phyloP scores from a whole-genome alignment of 352 stramenopile species.

The Pythium pectinolyticum region DNA sequence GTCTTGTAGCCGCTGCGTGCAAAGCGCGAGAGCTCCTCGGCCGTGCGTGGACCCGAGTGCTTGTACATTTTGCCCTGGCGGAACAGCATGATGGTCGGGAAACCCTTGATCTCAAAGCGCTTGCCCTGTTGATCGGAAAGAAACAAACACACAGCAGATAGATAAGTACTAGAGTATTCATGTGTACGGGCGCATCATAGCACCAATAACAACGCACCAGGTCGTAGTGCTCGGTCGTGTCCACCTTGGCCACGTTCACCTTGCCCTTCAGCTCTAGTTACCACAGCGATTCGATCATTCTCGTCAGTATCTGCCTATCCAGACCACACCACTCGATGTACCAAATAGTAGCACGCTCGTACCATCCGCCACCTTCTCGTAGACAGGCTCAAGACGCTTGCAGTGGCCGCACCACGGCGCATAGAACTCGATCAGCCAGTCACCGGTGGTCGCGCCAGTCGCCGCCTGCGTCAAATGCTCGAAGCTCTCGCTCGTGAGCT shows the following conservation, averaged over 20 bases:
- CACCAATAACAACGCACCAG: slow-evolving; percentile 38
- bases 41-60: slow-evolving; percentile 57
- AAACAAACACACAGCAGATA: background rate
- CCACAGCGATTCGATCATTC: background rate
- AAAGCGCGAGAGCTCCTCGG: slow-evolving; percentile 61
- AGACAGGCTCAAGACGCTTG: slow-evolving; percentile 63
- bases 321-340: background rate
- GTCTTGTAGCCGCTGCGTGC: slow-evolving; percentile 63
- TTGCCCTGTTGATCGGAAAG: slow-evolving; percentile 35
- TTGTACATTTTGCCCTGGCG: slow-evolving; percentile 80
- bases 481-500: slow-evolving; percentile 75
- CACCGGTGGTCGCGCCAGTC: slow-evolving; percentile 89
- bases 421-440: slow-evolving; percentile 83
- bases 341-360: background rate
- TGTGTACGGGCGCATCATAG: too few relatives aligned
- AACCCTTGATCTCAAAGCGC: slow-evolving; percentile 83
- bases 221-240: slow-evolving; percentile 73
- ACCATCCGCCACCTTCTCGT: slow-evolving; percentile 77
- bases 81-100: slow-evolving; percentile 78
- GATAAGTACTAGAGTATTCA: too few relatives aligned
- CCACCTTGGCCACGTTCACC: slow-evolving; percentile 91
- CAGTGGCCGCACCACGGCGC: slow-evolving; percentile 55
- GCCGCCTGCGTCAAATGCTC: slow-evolving; percentile 89
- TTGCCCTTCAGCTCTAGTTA: slow-evolving; percentile 70
- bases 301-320: background rate